Conservation (phyloP, 441 rosid genomes). For the Francoa sonchifolia region DNA sequence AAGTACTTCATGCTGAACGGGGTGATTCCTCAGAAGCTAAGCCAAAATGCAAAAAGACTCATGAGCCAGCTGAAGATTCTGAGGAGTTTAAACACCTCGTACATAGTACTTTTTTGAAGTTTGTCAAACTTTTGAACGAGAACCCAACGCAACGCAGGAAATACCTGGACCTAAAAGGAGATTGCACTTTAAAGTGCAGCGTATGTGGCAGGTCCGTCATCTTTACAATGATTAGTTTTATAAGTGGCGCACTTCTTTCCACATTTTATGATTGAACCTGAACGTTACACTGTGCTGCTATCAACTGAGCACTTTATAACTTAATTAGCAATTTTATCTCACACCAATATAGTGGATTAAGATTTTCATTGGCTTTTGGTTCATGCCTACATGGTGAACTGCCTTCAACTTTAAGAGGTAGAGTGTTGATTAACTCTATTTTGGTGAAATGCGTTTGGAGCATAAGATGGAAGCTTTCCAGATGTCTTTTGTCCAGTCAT, state of each 20-base stretch:
- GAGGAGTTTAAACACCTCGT: constrained; percentile 29
- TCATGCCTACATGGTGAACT: background rate
- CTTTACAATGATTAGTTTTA: constrained; percentile 3
- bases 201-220: constrained; percentile 41
- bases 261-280: constrained; percentile 3
- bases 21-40: constrained; percentile 7
- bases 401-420: too few relatives aligned
- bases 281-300: background rate
- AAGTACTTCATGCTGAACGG: constrained; percentile 6
- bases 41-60: constrained; percentile 5
- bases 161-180: constrained; percentile 23
- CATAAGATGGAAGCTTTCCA: too few relatives aligned
- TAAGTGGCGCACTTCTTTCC: background rate
- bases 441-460: too few relatives aligned
- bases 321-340: background rate
- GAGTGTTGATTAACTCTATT: too few relatives aligned
- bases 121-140: constrained; percentile 34
- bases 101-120: constrained; percentile 30
- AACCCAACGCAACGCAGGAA: constrained; percentile 25
- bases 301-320: constrained; percentile 1
- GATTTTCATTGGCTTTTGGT: background rate
- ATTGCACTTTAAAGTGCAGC: constrained; percentile 23
- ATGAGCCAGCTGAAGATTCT: constrained; percentile 21
- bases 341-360: too few relatives aligned
- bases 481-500: too few relatives aligned